phyloP scores from a whole-genome alignment of 2,329 filamentous ascomycete species.

The Phyllosticta paracitricarpa region DNA sequence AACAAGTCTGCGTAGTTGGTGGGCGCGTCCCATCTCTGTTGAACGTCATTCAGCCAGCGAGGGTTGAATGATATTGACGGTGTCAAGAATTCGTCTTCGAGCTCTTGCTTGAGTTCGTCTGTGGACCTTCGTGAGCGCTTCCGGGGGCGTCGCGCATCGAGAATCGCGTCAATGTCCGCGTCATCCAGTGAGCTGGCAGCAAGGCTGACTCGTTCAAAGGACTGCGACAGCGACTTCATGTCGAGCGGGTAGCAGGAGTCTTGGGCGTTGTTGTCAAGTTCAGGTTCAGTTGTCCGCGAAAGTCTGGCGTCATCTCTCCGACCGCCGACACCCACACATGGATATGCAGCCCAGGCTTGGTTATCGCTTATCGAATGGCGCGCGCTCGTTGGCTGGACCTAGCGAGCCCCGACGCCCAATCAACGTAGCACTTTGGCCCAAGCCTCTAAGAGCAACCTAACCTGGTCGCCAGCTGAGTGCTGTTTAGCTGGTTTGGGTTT shows the following conservation, averaged over 20 bases:
- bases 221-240: constrained; percentile 35
- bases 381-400: not conserved
- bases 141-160: constrained; percentile 43
- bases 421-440: not conserved
- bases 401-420: not conserved
- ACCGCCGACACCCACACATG: too few relatives aligned
- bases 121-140: constrained; percentile 46
- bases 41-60: constrained; percentile 79
- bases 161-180: constrained; percentile 47
- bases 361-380: too few relatives aligned
- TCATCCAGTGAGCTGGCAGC: constrained; percentile 16
- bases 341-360: too few relatives aligned
- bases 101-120: constrained; percentile 55
- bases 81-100: constrained; percentile 69
- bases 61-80: constrained; percentile 71
- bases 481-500: not conserved
- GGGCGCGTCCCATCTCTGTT: constrained; percentile 80
- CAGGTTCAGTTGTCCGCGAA: too few relatives aligned
- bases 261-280: not conserved
- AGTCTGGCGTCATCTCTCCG: too few relatives aligned
- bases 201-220: constrained; percentile 44
- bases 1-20: constrained; percentile 78
- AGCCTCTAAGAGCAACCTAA: not conserved
- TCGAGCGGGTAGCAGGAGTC: not conserved
- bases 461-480: not conserved